These are phyloP conservation scores for Rhododendron williamsianum DNA, from an alignment of 148 eudicot genomes.

Conservation along the genomic window DNA sequence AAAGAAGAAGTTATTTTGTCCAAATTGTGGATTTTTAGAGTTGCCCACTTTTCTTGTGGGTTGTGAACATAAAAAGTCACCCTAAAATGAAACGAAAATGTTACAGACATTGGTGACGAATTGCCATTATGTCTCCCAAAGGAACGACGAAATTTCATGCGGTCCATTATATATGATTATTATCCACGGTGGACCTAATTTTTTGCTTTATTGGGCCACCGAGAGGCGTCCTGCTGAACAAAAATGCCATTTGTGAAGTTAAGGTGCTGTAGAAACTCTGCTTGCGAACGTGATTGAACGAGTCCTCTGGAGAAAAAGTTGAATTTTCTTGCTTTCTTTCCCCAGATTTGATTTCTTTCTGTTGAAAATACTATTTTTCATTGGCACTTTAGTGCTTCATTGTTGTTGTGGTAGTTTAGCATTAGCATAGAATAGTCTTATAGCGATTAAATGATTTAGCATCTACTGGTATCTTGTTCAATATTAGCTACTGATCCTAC, in stretches of 20 bases:
- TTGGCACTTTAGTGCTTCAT: not conserved
- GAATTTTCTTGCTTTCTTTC: not conserved
- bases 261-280: not conserved
- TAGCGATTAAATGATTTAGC: not conserved
- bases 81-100: not conserved
- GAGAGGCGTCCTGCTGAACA: not conserved
- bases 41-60: not conserved
- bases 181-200: not conserved
- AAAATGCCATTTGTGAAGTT: not conserved
- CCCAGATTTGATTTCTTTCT: not conserved
- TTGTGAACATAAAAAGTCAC: not conserved
- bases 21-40: not conserved
- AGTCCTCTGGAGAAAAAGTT: not conserved
- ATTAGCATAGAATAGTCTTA: not conserved
- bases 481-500: constrained; percentile 4
- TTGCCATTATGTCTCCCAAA: not conserved
- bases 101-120: not conserved
- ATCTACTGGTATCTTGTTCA: not conserved
- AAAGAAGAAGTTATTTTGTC: no score
- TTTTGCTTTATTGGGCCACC: not conserved
- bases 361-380: not conserved
- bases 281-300: not conserved
- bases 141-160: not conserved
- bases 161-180: not conserved
- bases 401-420: not conserved